Evolutionary conservation across 2,329 filamentous ascomycete genomes (phyloP).

Genomic region (Claviceps paspali): DNA sequence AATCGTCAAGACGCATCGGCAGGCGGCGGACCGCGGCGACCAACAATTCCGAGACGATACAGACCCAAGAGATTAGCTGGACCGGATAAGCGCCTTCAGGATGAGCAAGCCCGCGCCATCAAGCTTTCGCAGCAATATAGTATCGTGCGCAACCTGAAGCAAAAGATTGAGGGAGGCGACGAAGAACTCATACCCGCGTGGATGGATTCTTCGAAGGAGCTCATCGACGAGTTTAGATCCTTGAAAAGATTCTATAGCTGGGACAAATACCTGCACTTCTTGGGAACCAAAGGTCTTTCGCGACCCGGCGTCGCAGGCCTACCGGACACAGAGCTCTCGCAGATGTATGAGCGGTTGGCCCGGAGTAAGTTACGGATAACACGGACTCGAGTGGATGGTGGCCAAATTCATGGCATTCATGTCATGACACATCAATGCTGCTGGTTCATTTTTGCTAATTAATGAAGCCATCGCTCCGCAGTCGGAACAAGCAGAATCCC

Average conservation of each 20-base stretch:
- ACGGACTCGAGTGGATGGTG: too few relatives aligned
- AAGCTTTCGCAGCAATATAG: conserved; percentile 27
- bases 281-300: conserved; percentile 22
- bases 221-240: conserved; percentile 48
- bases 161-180: conserved; percentile 26
- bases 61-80: conserved; percentile 31
- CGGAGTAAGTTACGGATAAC: conserved; percentile 35
- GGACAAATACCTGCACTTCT: conserved; percentile 48
- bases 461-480: conserved; percentile 7
- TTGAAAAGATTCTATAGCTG: conserved; percentile 50
- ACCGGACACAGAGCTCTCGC: conserved; percentile 30
- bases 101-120: conserved; percentile 26
- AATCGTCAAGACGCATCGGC: not conserved
- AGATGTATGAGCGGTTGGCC: conserved; percentile 40
- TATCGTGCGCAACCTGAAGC: conserved; percentile 26
- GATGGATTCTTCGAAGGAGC: conserved; percentile 42
- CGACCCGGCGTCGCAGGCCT: conserved; percentile 10
- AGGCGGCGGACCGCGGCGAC: not conserved
- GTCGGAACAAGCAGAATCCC: conserved; percentile 4
- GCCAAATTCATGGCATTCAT: too few relatives aligned
- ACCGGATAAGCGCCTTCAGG: conserved; percentile 27
- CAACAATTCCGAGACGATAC: conserved; percentile 22
- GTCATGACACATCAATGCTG: conserved; percentile 2
- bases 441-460: not conserved
- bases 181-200: conserved; percentile 32